phyloP scores from a whole-genome alignment of 768 basidiomycete species.

The Tricholomella constricta region DNA sequence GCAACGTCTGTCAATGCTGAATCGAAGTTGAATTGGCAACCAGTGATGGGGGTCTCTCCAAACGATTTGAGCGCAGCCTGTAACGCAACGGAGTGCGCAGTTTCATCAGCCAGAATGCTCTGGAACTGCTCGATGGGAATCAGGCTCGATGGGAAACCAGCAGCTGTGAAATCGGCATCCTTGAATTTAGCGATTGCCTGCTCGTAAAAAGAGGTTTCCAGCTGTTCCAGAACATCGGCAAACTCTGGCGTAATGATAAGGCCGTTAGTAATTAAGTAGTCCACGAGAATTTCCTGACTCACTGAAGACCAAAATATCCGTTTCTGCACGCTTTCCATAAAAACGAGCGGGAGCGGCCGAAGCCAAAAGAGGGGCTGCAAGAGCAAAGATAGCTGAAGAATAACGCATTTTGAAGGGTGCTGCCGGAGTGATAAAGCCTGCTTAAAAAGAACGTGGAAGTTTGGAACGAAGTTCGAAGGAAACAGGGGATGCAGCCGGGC shows the following conservation, averaged over 20 bases:
- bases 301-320: slow-evolving; percentile 63
- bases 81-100: slow-evolving; percentile 56
- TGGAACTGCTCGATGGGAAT: slow-evolving; percentile 64
- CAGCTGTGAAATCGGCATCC: slow-evolving; percentile 58
- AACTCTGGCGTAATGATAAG: slow-evolving; percentile 52
- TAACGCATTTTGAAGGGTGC: slow-evolving; percentile 49
- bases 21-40: slow-evolving; percentile 71
- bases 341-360: slow-evolving; percentile 52
- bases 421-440: slow-evolving; percentile 42
- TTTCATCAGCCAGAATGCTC: slow-evolving; percentile 62
- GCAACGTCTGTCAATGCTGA: slow-evolving; percentile 61
- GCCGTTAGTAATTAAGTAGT: background rate
- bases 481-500: slow-evolving; percentile 71
- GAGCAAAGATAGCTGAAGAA: slow-evolving; percentile 41
- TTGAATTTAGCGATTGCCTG: slow-evolving; percentile 69
- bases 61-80: slow-evolving; percentile 54
- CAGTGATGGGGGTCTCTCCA: slow-evolving; percentile 53
- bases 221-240: slow-evolving; percentile 72
- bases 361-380: slow-evolving; percentile 46
- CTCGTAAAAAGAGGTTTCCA: slow-evolving; percentile 70
- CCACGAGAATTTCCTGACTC: slow-evolving; percentile 28
- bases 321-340: slow-evolving; percentile 41
- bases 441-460: slow-evolving; percentile 42
- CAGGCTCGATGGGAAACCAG: slow-evolving; percentile 60
- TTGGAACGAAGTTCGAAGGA: slow-evolving; percentile 36